phyloP scores from a whole-genome alignment of 129 eudicot species.

The Lactuca sativa region DNA sequence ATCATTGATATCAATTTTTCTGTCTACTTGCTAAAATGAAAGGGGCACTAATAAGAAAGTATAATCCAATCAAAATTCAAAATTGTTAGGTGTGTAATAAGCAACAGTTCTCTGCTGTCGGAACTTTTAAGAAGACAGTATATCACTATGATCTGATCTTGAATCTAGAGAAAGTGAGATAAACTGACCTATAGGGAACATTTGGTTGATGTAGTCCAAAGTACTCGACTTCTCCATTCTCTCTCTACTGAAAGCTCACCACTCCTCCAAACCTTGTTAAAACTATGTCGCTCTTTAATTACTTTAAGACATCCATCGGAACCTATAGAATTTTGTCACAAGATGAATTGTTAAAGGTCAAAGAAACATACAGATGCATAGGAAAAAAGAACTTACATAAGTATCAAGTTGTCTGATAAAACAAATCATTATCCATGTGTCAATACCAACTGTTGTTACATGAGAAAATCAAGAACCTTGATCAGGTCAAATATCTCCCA shows the following conservation, averaged over 20 bases:
- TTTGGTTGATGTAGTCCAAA: constrained; percentile 92
- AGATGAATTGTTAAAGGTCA: no score
- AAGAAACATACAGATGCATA: no score
- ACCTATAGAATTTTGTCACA: no score
- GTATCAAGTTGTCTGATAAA: no score
- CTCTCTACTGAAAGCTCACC: constrained; percentile 26
- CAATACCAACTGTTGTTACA: no score
- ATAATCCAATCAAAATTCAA: constrained; percentile 1
- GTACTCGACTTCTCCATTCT: constrained; percentile 76
- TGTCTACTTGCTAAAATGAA: background rate
- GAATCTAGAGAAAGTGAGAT: background rate
- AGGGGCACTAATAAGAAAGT: background rate
- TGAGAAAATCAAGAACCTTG: no score
- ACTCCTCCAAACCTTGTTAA: constrained; percentile 19
- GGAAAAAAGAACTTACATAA: no score
- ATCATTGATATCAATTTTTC: background rate
- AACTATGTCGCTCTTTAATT: no score
- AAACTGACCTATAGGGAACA: constrained; percentile 88
- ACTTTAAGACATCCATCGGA: no score
- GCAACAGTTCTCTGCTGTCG: background rate
- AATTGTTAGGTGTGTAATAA: constrained; percentile 17
- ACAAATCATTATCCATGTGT: no score
- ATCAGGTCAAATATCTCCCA: no score
- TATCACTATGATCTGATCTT: constrained; percentile 30
- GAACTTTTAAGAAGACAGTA: background rate